Evolutionary conservation across 2,329 filamentous ascomycete species (phyloP).

Genomic region (Talaromyces sp.): DNA sequence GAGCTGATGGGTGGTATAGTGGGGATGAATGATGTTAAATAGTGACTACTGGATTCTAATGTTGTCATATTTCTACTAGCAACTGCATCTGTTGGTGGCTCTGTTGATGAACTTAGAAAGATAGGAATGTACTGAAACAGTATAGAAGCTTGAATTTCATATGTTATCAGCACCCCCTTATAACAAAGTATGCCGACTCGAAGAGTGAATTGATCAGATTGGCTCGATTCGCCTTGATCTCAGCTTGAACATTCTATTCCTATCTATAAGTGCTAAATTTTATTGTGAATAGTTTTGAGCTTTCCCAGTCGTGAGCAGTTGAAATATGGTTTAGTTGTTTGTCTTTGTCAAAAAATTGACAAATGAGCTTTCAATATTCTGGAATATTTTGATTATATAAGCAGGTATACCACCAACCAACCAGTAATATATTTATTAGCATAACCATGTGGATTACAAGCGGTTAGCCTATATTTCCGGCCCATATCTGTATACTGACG

Average conservation of each 20-base stretch:
- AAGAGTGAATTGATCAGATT: constrained; percentile 11
- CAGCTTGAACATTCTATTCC: constrained; percentile 8
- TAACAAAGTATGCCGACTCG: neutral
- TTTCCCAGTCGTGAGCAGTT: neutral
- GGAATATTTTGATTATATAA: neutral
- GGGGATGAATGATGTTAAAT: constrained; percentile 22
- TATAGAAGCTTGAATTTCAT: constrained; percentile 2
- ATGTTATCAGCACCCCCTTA: constrained; percentile 6
- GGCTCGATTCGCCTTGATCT: constrained; percentile 7
- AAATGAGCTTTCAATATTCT: neutral
- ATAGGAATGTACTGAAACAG: constrained; percentile 11
- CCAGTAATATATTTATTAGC: too few relatives aligned
- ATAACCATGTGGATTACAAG: too few relatives aligned
- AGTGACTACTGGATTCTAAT: constrained; percentile 9
- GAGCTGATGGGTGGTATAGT: constrained; percentile 27
- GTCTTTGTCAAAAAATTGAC: neutral
- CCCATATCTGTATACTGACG: too few relatives aligned
- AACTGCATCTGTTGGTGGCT: constrained; percentile 1
- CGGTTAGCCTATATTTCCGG: too few relatives aligned
- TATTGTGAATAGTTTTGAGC: neutral
- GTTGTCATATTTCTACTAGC: constrained; percentile 5
- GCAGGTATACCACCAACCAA: neutral
- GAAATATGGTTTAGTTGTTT: neutral
- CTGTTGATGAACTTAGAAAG: constrained; percentile 10
- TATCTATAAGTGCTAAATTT: neutral